A percentile compares a stretch with the other conserved stretches of the same genome.
These are phyloP conservation scores for Starmerella etchellsii DNA, from an alignment of 805 yeast species.

Conservation along the genomic window DNA sequence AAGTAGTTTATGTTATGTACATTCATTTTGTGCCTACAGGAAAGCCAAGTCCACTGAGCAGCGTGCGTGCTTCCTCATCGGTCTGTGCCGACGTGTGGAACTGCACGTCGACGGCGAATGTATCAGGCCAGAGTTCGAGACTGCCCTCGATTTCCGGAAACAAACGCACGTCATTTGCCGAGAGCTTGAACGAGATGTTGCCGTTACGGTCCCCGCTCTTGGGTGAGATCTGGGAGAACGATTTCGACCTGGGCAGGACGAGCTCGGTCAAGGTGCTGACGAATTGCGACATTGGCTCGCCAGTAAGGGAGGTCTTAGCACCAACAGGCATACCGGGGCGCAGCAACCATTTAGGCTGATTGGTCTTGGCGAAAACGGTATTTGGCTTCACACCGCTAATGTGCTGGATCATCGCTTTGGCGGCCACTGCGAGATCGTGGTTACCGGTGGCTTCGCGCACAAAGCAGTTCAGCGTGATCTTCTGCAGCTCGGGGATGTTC, in stretches of 20 bases:
- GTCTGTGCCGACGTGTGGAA: constrained; percentile 81
- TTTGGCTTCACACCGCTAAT: constrained; percentile 83
- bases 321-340: constrained; percentile 88
- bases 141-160: constrained; percentile 92
- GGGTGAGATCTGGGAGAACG: constrained; percentile 65
- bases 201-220: constrained; percentile 76
- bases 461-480: constrained; percentile 64
- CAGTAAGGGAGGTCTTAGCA: constrained; percentile 64
- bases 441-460: constrained; percentile 49
- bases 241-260: constrained; percentile 85
- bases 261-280: constrained; percentile 75
- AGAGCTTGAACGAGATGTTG: constrained; percentile 71
- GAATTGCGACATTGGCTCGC: constrained; percentile 76
- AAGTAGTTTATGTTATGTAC: no score
- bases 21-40: no score
- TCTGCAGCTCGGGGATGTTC: constrained; percentile 59
- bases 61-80: constrained; percentile 76
- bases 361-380: constrained; percentile 58
- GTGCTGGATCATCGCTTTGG: constrained; percentile 73
- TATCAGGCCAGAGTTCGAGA: constrained; percentile 77
- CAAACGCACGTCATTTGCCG: constrained; percentile 57
- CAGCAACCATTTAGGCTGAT: constrained; percentile 74
- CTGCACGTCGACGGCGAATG: constrained; percentile 76
- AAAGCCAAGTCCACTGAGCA: constrained; percentile 68
- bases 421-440: constrained; percentile 60